phyloP scores from a whole-genome alignment of 2,329 filamentous ascomycete genomes.

The Beauveria medogensis region DNA sequence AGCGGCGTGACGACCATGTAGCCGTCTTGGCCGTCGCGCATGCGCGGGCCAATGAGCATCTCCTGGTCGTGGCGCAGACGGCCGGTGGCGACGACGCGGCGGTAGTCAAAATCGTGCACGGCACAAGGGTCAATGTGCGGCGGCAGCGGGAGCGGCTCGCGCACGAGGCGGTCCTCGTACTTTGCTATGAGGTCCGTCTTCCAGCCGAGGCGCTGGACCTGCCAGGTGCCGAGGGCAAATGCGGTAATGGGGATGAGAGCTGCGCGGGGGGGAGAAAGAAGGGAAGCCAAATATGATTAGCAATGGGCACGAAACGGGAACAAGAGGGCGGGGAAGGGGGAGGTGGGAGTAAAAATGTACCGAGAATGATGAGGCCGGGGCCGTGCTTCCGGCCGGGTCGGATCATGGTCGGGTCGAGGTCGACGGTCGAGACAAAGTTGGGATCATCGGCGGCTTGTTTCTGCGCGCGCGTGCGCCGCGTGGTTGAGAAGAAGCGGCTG shows the following conservation, averaged over 20 bases:
- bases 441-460: conserved; percentile 62
- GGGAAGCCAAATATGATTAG: background rate
- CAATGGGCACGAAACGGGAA: background rate
- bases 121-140: conserved; percentile 73
- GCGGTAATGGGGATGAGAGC: conserved; percentile 86
- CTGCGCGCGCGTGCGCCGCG: conserved; percentile 15
- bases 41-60: conserved; percentile 89
- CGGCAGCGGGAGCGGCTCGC: conserved; percentile 77
- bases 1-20: conserved; percentile 89
- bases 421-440: conserved; percentile 75
- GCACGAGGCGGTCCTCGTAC: conserved; percentile 84
- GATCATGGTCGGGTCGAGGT: conserved; percentile 75
- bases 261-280: conserved; percentile 15
- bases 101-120: conserved; percentile 84
- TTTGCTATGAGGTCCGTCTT: conserved; percentile 88
- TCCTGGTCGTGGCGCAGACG: conserved; percentile 78
- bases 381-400: conserved; percentile 67
- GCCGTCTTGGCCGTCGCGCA: conserved; percentile 82
- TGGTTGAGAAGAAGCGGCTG: conserved; percentile 14
- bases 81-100: conserved; percentile 70
- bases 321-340: background rate
- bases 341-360: conserved; percentile 31
- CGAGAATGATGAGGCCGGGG: conserved; percentile 69
- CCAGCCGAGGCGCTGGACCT: conserved; percentile 86
- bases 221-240: conserved; percentile 87